phyloP scores from a whole-genome alignment of 1,284 basidiomycete species.

The Heterobasidion occidentale region DNA sequence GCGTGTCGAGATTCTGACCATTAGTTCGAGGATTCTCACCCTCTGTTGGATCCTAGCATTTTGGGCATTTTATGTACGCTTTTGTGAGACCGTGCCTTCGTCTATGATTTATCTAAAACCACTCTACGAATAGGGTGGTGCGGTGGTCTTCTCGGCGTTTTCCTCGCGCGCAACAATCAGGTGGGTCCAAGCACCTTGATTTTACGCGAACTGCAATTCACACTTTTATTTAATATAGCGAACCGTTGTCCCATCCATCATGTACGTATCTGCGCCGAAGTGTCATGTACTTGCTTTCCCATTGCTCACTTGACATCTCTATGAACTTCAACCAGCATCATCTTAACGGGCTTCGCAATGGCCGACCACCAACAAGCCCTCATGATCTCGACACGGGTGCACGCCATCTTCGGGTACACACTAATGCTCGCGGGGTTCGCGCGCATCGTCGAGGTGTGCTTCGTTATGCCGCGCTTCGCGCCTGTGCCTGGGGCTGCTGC shows the following conservation, averaged over 20 bases:
- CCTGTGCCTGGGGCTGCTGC: slow-evolving; percentile 6
- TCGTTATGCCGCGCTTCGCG: slow-evolving; percentile 40
- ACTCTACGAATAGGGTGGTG: slow-evolving; percentile 66
- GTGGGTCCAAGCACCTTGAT: slow-evolving; percentile 18
- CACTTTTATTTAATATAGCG: slow-evolving; percentile 32
- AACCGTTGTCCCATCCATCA: slow-evolving; percentile 76
- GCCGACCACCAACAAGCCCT: slow-evolving; percentile 83
- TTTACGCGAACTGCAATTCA: background rate
- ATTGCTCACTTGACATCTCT: background rate
- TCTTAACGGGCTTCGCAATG: slow-evolving; percentile 94
- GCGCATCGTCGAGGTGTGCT: slow-evolving; percentile 85
- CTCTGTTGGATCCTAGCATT: slow-evolving; percentile 20
- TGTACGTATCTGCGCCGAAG: slow-evolving; percentile 41
- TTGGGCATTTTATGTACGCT: slow-evolving; percentile 34
- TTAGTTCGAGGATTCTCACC: background rate
- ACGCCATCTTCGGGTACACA: slow-evolving; percentile 77
- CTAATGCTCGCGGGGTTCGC: slow-evolving; percentile 82
- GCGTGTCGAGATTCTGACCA: slow-evolving; percentile 18
- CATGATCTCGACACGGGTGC: slow-evolving; percentile 84
- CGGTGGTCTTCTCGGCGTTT: slow-evolving; percentile 85
- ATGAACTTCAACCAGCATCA: slow-evolving; percentile 43
- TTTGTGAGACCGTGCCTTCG: background rate
- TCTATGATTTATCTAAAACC: background rate
- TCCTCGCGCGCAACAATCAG: slow-evolving; percentile 77
- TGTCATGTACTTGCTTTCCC: background rate